phyloP scores from a whole-genome alignment of 1,284 basidiomycete species.

The Cryptococcus wingfieldii region DNA sequence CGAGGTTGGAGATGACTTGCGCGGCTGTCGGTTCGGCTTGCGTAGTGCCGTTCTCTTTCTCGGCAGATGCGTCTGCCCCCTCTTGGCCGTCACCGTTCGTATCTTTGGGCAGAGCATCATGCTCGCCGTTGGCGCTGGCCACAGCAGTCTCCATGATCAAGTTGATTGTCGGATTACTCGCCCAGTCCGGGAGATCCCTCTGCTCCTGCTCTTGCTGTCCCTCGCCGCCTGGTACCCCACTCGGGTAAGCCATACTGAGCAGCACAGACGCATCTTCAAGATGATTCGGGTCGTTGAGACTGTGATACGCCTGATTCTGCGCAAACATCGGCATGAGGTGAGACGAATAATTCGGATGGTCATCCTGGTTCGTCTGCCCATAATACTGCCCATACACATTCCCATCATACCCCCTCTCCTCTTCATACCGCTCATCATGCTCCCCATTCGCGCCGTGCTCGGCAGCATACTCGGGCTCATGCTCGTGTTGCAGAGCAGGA shows the following conservation, averaged over 20 bases:
- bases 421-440: conserved; percentile 18
- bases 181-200: conserved; percentile 26
- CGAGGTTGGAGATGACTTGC: no score
- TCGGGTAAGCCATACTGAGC: conserved; percentile 47
- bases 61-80: neutral
- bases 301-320: conserved; percentile 26
- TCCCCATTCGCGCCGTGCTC: conserved; percentile 34
- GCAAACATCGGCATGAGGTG: conserved; percentile 42
- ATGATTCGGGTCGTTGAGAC: conserved; percentile 39
- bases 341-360: conserved; percentile 31
- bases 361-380: conserved; percentile 15
- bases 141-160: conserved; percentile 26
- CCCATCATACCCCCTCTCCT: conserved; percentile 27
- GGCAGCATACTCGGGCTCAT: conserved; percentile 19
- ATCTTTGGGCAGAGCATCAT: neutral
- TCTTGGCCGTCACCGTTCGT: neutral
- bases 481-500: conserved; percentile 8
- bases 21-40: neutral
- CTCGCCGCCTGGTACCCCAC: conserved; percentile 26
- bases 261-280: conserved; percentile 48
- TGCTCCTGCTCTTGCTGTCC: conserved; percentile 5
- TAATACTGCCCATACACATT: conserved; percentile 23
- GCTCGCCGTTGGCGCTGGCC: conserved; percentile 9
- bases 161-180: conserved; percentile 26
- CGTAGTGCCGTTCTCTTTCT: neutral